Conservation (phyloP, 768 basidiomycete genomes). For the Mycena rebaudengoi region DNA sequence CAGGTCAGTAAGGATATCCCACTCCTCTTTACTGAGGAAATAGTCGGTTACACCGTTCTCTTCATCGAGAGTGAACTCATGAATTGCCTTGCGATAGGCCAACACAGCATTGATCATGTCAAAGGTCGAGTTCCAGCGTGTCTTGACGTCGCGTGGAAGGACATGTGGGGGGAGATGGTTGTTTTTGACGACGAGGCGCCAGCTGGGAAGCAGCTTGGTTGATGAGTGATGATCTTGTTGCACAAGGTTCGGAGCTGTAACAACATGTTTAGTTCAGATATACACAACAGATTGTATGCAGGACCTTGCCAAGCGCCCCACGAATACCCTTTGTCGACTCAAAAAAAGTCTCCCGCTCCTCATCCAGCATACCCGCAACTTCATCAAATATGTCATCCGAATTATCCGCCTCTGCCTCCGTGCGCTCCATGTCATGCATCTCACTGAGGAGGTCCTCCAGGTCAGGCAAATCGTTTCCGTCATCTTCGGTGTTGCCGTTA, state of each 20-base stretch:
- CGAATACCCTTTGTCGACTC: slow-evolving; percentile 17
- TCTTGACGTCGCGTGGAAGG: slow-evolving; percentile 34
- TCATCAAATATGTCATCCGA: slow-evolving; percentile 31
- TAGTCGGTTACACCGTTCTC: neutral
- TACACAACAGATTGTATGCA: neutral
- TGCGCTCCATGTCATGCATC: slow-evolving; percentile 7
- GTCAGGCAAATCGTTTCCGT: neutral
- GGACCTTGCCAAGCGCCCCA: slow-evolving; percentile 13
- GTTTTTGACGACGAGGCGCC: slow-evolving; percentile 20
- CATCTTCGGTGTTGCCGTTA: too few relatives aligned
- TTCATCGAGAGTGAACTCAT: neutral
- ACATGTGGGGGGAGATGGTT: neutral
- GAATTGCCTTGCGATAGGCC: slow-evolving; percentile 13
- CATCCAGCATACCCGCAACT: slow-evolving; percentile 11
- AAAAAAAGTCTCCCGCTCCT: slow-evolving; percentile 7
- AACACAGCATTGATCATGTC: slow-evolving; percentile 27
- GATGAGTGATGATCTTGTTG: slow-evolving; percentile 31
- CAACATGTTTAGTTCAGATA: neutral
- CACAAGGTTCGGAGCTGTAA: slow-evolving; percentile 27
- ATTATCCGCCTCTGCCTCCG: slow-evolving; percentile 17
- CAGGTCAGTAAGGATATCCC: slow-evolving; percentile 9
- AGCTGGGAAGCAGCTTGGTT: slow-evolving; percentile 30
- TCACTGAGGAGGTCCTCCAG: slow-evolving; percentile 4
- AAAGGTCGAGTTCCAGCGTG: too few relatives aligned
- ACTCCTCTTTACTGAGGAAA: slow-evolving; percentile 24